Percentiles rank a stretch among this genome's conserved stretches.
phyloP scores from a whole-genome alignment of 2,329 filamentous ascomycete species.

The Pyrenophora graminea region DNA sequence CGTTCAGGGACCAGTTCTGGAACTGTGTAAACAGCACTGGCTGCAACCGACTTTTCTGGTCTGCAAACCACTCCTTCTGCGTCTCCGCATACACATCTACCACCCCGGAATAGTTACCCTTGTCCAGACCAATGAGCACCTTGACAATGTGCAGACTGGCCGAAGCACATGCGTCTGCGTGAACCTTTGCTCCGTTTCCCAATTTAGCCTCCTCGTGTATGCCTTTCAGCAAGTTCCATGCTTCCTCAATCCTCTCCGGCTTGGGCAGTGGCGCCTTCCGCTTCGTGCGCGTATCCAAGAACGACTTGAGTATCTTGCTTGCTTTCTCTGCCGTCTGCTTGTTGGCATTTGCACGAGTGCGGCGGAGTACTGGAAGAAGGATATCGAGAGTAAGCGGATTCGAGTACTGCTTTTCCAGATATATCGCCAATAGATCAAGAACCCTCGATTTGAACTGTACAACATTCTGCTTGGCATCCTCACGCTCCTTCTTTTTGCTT shows the following conservation, averaged over 20 bases:
- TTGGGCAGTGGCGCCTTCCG: constrained; percentile 52
- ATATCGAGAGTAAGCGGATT: constrained; percentile 70
- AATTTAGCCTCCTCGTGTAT: constrained; percentile 71
- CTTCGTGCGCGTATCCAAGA: constrained; percentile 66
- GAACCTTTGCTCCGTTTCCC: constrained; percentile 68
- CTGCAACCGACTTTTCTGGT: constrained; percentile 49
- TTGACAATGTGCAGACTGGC: constrained; percentile 71
- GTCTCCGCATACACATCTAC: constrained; percentile 50
- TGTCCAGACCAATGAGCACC: constrained; percentile 59
- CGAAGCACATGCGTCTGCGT: constrained; percentile 74
- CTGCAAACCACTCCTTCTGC: constrained; percentile 50
- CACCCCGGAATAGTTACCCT: constrained; percentile 43
- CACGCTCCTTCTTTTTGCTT: constrained; percentile 80
- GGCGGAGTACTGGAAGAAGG: constrained; percentile 74
- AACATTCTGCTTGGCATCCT: constrained; percentile 85
- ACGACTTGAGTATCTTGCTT: constrained; percentile 70
- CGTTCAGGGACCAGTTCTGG: constrained; percentile 49
- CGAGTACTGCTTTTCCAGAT: constrained; percentile 75
- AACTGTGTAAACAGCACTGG: constrained; percentile 53
- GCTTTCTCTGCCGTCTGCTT: constrained; percentile 77
- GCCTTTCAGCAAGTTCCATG: constrained; percentile 63
- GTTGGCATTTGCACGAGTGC: constrained; percentile 75
- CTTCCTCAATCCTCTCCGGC: constrained; percentile 49
- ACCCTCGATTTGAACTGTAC: constrained; percentile 95
- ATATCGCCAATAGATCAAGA: constrained; percentile 84